These are phyloP conservation scores for Eimeria nieschulzi DNA, from an alignment of 169 alveolate species.

Conservation along the genomic window DNA sequence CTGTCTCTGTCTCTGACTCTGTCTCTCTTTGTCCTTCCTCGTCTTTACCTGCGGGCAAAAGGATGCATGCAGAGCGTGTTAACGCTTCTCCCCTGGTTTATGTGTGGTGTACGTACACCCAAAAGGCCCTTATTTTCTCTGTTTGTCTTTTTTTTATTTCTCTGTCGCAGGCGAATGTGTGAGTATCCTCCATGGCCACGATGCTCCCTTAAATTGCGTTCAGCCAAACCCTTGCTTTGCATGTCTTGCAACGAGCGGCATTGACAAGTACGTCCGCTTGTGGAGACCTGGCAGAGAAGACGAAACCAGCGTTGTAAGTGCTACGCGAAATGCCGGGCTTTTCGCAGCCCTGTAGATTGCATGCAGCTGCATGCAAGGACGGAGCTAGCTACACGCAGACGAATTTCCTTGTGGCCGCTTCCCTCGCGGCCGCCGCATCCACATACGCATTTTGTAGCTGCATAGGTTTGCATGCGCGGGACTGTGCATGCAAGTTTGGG, in stretches of 20 bases:
- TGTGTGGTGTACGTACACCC: neutral
- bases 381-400: too few relatives aligned
- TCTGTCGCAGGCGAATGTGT: constrained; percentile 31
- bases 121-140: neutral
- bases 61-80: constrained; percentile 12
- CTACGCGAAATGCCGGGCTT: too few relatives aligned
- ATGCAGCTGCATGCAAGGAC: too few relatives aligned
- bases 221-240: neutral
- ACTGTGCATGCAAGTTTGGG: too few relatives aligned
- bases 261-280: neutral
- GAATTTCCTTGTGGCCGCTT: too few relatives aligned
- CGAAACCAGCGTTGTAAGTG: too few relatives aligned
- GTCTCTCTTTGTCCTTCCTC: neutral
- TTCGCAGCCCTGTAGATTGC: too few relatives aligned
- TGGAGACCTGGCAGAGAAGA: constrained; percentile 18
- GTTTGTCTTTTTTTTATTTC: neutral
- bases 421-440: too few relatives aligned
- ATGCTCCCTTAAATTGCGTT: constrained; percentile 5
- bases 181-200: neutral
- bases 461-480: too few relatives aligned
- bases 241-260: constrained; percentile 22
- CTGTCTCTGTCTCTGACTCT: neutral
- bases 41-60: too few relatives aligned
- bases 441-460: too few relatives aligned
- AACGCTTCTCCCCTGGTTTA: neutral